Conservation (phyloP, 2,329 filamentous ascomycete species). For the Ramularia collo-cygni region DNA sequence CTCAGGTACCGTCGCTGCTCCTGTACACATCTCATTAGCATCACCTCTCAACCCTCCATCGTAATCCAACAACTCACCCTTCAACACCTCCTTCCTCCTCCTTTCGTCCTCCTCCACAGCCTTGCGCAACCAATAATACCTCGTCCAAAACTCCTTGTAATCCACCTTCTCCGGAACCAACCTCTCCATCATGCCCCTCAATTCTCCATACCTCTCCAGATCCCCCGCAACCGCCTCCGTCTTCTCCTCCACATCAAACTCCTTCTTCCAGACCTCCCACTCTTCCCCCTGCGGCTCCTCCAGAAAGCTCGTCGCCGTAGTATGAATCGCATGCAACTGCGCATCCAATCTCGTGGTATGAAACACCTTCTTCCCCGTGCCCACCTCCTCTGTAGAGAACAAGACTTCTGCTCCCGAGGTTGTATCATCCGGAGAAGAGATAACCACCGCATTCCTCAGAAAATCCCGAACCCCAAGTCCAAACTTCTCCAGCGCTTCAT, state of each 20-base stretch:
- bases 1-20: conserved; percentile 65
- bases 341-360: conserved; percentile 93
- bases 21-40: conserved; percentile 33
- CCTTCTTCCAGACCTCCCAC: conserved; percentile 64
- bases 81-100: conserved; percentile 78
- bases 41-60: neutral
- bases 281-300: conserved; percentile 67
- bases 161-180: conserved; percentile 89
- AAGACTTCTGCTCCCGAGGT: conserved; percentile 51
- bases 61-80: conserved; percentile 56
- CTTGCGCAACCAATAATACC: conserved; percentile 91
- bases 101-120: conserved; percentile 91
- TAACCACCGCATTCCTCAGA: conserved; percentile 80
- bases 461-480: conserved; percentile 86
- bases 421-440: conserved; percentile 61
- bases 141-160: conserved; percentile 83
- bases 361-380: conserved; percentile 81
- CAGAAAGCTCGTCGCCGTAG: conserved; percentile 70
- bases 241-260: conserved; percentile 75
- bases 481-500: conserved; percentile 88
- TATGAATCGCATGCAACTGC: conserved; percentile 92
- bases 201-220: conserved; percentile 76
- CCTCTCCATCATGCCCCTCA: conserved; percentile 86
- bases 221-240: conserved; percentile 77
- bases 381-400: conserved; percentile 88